These are phyloP conservation scores for Botrytis paeoniae DNA, from an alignment of 2,329 filamentous ascomycete genomes.

Conservation along the genomic window DNA sequence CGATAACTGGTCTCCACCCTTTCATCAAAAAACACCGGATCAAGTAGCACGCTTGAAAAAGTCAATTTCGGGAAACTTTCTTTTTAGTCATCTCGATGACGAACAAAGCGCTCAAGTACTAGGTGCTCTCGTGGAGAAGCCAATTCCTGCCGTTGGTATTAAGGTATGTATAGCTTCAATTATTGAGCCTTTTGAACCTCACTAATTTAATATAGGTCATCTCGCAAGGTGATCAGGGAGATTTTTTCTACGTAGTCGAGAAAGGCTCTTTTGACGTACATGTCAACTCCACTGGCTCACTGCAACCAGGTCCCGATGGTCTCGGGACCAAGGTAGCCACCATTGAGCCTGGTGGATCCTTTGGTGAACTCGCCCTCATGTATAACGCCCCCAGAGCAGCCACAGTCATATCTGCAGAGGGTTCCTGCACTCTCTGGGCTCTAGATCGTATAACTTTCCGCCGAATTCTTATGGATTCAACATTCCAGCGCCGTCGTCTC, in stretches of 20 bases:
- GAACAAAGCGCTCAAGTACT: conserved; percentile 86
- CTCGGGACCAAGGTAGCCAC: conserved; percentile 78
- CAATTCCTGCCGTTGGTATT: conserved; percentile 85
- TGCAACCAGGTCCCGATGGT: conserved; percentile 77
- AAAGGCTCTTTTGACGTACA: conserved; percentile 87
- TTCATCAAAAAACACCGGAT: conserved; percentile 76
- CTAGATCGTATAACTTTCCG: conserved; percentile 95
- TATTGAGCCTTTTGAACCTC: neutral
- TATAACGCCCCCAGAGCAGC: conserved; percentile 96
- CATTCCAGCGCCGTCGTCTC: conserved; percentile 92
- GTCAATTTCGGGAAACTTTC: conserved; percentile 84
- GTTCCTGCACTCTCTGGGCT: conserved; percentile 82
- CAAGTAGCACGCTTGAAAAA: conserved; percentile 76
- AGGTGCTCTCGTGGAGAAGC: conserved; percentile 88
- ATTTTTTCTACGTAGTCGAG: conserved; percentile 98
- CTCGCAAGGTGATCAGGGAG: conserved; percentile 88
- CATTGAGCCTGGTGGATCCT: conserved; percentile 85
- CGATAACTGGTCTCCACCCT: conserved; percentile 87
- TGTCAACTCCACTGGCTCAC: conserved; percentile 72
- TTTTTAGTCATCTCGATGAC: conserved; percentile 92
- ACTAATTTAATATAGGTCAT: conserved; percentile 64
- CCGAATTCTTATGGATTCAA: conserved; percentile 96
- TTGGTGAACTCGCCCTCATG: conserved; percentile 96
- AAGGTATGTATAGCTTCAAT: conserved; percentile 47
- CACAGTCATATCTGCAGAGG: conserved; percentile 81